Conservation (phyloP, 352 stramenopile genomes). For the Phytophthora ramorum region DNA sequence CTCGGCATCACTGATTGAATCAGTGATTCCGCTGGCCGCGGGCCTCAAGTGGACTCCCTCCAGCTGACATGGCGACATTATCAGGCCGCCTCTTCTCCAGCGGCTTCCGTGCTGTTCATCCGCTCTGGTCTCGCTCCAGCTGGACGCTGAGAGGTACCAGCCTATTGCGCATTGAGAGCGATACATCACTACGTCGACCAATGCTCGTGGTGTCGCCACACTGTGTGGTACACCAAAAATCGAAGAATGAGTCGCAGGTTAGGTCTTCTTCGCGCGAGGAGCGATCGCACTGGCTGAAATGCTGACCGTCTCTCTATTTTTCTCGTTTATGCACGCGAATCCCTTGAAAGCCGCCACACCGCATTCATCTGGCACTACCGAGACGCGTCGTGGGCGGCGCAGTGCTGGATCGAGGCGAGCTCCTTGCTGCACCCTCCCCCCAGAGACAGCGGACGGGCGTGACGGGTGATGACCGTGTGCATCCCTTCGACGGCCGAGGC, state of each 20-base stretch:
- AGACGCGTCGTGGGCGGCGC: neutral
- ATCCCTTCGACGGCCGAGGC: constrained; percentile 25
- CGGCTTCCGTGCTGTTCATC: neutral
- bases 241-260: neutral
- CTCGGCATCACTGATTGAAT: too few relatives aligned
- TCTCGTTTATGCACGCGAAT: neutral
- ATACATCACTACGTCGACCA: too few relatives aligned
- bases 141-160: neutral
- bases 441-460: neutral
- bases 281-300: too few relatives aligned
- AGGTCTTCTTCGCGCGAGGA: too few relatives aligned
- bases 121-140: neutral
- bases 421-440: too few relatives aligned
- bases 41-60: constrained; percentile 20
- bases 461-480: constrained; percentile 35
- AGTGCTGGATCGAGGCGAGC: neutral
- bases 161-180: neutral
- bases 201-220: too few relatives aligned
- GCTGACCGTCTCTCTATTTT: too few relatives aligned
- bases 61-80: neutral
- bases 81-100: neutral
- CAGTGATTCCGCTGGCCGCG: neutral
- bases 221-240: constrained; percentile 10
- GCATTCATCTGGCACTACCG: constrained; percentile 3
- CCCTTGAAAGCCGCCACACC: constrained; percentile 14